These are phyloP conservation scores for Diplogelasinospora grovesii DNA, from an alignment of 495 filamentous ascomycete species.

Conservation along the genomic window DNA sequence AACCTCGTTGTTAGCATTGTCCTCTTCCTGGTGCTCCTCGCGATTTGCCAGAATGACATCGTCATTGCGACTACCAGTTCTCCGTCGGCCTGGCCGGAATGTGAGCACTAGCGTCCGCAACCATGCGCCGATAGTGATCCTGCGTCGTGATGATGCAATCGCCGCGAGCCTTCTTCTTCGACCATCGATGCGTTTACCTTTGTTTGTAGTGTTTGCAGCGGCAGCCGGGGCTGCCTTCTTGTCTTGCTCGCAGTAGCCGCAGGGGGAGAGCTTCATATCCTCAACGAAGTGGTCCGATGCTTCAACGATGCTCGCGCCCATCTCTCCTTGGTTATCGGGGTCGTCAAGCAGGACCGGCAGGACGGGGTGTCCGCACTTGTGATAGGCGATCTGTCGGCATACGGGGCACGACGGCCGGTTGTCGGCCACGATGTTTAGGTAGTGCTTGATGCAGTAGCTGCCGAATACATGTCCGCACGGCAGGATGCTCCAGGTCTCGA, in stretches of 20 bases:
- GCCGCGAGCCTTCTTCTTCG: slow-evolving; percentile 3
- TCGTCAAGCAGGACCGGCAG: slow-evolving; percentile 20
- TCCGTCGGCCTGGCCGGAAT: too few species aligned
- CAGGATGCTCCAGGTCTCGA: slow-evolving; percentile 36
- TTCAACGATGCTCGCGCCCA: slow-evolving; percentile 1
- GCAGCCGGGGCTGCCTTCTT: too few species aligned
- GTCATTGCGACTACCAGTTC: too few species aligned
- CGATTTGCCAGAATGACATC: too few species aligned
- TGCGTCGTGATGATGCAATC: slow-evolving; percentile 4
- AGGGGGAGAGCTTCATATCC: neutral
- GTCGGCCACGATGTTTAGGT: slow-evolving; percentile 32
- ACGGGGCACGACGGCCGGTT: slow-evolving; percentile 31
- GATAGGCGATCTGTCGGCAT: slow-evolving; percentile 31
- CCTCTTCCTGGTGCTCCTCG: too few species aligned
- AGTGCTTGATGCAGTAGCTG: slow-evolving; percentile 39
- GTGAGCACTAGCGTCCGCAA: too few species aligned
- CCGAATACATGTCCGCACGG: slow-evolving; percentile 42
- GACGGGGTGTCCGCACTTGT: slow-evolving; percentile 36
- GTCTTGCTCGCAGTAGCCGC: slow-evolving; percentile 12
- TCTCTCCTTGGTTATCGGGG: neutral
- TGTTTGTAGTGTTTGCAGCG: too few species aligned
- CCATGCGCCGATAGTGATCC: too few species aligned
- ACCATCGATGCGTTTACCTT: too few species aligned
- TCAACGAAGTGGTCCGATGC: neutral
- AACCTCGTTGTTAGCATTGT: too few species aligned